phyloP scores from a whole-genome alignment of 257 asterid genomes.

The Solanum gandarillasii region DNA sequence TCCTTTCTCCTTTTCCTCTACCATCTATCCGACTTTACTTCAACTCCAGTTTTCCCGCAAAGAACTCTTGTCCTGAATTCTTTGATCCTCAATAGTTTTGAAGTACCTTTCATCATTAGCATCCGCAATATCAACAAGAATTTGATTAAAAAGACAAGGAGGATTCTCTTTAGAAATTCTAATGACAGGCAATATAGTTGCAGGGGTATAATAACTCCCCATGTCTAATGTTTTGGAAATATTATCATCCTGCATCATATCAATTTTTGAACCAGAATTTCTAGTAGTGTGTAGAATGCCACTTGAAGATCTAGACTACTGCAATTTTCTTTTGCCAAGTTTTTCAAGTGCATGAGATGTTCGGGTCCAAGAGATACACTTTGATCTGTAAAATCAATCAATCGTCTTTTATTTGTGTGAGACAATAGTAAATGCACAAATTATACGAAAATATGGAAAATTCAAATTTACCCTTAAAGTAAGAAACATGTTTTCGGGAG shows the following conservation, averaged over 20 bases:
- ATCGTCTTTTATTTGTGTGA: not conserved
- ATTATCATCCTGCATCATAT: not conserved
- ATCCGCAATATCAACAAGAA: slow-evolving; percentile 57
- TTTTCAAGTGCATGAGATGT: not conserved
- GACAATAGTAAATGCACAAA: not conserved
- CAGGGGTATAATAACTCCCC: not conserved
- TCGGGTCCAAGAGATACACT: not conserved
- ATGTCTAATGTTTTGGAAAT: not conserved
- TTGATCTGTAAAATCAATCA: not conserved
- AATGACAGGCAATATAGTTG: not conserved
- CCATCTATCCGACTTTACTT: slow-evolving; percentile 9
- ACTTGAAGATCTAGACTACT: not conserved
- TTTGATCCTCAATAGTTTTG: slow-evolving; percentile 28
- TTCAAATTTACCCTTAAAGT: not conserved
- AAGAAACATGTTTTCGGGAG: not conserved
- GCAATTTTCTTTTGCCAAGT: not conserved
- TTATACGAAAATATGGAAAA: not conserved
- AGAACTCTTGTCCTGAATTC: slow-evolving; percentile 5
- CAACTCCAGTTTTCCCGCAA: not conserved
- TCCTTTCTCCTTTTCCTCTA: slow-evolving; percentile 15
- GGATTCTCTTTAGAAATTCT: not conserved
- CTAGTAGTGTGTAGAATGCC: not conserved
- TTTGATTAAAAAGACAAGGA: slow-evolving; percentile 22
- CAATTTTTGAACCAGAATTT: not conserved
- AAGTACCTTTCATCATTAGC: slow-evolving; percentile 42